These are phyloP conservation scores for Pseudogymnoascus sp. DNA, from an alignment of 2,329 filamentous ascomycete genomes.

Conservation along the genomic window DNA sequence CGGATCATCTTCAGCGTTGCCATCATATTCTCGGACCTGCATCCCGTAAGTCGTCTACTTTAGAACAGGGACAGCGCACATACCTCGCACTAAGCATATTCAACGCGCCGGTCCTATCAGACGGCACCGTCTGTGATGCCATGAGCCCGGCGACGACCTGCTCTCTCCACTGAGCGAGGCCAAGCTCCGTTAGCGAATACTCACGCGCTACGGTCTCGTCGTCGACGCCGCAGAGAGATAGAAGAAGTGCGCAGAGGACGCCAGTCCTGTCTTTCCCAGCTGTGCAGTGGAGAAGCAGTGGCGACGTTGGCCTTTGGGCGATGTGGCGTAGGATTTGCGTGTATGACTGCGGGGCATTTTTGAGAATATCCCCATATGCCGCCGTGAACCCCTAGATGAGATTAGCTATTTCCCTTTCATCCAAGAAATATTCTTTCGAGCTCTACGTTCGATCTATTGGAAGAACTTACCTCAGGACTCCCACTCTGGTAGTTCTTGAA, in stretches of 20 bases:
- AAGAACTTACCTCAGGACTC: slow-evolving; percentile 36
- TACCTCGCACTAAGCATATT: slow-evolving; percentile 37
- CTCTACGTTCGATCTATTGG: slow-evolving; percentile 2
- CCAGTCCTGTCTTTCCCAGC: slow-evolving; percentile 74
- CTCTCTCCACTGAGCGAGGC: slow-evolving; percentile 47
- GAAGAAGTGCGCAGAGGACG: slow-evolving; percentile 57
- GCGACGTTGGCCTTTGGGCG: slow-evolving; percentile 33
- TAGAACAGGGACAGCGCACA: slow-evolving; percentile 12
- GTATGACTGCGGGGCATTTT: slow-evolving; percentile 45
- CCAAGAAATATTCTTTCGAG: neutral
- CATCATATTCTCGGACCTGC: slow-evolving; percentile 42
- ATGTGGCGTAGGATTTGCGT: slow-evolving; percentile 40
- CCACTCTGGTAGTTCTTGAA: slow-evolving; percentile 52
- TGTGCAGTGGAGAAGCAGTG: slow-evolving; percentile 64
- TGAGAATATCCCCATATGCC: slow-evolving; percentile 56
- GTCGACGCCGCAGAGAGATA: slow-evolving; percentile 54
- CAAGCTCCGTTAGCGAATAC: slow-evolving; percentile 59
- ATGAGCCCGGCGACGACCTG: slow-evolving; percentile 44
- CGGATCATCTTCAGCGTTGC: slow-evolving; percentile 46
- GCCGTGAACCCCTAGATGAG: slow-evolving; percentile 47
- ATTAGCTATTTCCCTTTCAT: neutral
- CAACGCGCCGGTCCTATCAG: slow-evolving; percentile 31
- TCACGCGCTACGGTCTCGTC: slow-evolving; percentile 55
- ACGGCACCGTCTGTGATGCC: slow-evolving; percentile 41
- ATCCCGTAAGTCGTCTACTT: slow-evolving; percentile 21